These are phyloP conservation scores for Xylariaceae sp. DNA, from an alignment of 2,329 filamentous ascomycete genomes.

Conservation along the genomic window DNA sequence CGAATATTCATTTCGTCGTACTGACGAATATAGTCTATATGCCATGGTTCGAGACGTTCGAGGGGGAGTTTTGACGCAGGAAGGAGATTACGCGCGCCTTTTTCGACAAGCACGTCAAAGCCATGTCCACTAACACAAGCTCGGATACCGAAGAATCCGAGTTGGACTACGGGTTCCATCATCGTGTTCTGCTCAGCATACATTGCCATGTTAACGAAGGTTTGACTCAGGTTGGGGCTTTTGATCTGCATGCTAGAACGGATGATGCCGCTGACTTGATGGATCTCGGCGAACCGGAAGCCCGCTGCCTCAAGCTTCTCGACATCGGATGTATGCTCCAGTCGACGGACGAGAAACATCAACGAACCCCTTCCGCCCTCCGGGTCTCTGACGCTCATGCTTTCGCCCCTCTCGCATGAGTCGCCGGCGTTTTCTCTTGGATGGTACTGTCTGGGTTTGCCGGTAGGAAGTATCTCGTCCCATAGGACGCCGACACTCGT, in stretches of 20 bases:
- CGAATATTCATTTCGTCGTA: constrained; percentile 53
- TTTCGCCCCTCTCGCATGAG: constrained; percentile 24
- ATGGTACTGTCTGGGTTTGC: constrained; percentile 40
- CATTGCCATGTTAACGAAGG: constrained; percentile 68
- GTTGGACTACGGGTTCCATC: constrained; percentile 59
- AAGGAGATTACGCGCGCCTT: constrained; percentile 62
- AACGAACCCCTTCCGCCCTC: constrained; percentile 74
- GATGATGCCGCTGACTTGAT: constrained; percentile 72
- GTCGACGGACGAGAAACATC: constrained; percentile 76
- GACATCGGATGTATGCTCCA: constrained; percentile 62
- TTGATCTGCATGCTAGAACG: constrained; percentile 77
- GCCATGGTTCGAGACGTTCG: constrained; percentile 58
- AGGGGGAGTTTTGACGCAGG: constrained; percentile 63
- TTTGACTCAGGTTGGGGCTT: constrained; percentile 62
- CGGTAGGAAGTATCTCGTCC: constrained; percentile 76
- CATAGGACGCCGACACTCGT: constrained; percentile 72
- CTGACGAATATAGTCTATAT: constrained; percentile 59
- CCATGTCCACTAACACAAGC: constrained; percentile 58
- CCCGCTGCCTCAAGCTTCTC: constrained; percentile 71
- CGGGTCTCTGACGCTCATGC: constrained; percentile 30
- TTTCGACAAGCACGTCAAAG: constrained; percentile 68
- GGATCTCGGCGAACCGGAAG: constrained; percentile 76
- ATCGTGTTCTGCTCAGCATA: constrained; percentile 57
- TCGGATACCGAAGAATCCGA: constrained; percentile 64
- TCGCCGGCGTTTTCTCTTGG: neutral